Base-by-base conservation (phyloP, 305 asterid genomes). In the Plantago coronopus region DNA sequence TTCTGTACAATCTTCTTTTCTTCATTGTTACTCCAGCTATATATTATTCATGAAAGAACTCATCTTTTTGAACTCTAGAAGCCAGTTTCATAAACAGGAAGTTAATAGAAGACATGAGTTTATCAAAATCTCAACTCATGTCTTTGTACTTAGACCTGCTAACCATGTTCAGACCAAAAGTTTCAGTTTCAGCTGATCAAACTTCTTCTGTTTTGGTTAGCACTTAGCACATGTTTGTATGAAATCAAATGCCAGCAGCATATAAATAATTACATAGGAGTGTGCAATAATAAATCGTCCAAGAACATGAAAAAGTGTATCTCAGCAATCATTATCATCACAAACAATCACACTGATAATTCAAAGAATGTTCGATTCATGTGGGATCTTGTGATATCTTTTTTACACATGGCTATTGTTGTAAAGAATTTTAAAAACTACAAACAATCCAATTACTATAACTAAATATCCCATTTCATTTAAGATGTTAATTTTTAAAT, bases 1-100 rank as follows among this genome's bases (percentile, higher is more conserved):
- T 43, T 31, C 3, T 55, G 7, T 22, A 37, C 40, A 21, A 60
- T 73, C 54, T 18, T 42, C 37, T 37, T 67, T 49, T n/a, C 42
- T 67, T 61, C 18, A 37, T 49, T 73, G 40, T 60, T 48, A 22
- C 65, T 64, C 44, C 21, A 5, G 25, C 31, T 38, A 57, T 34
- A 5, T 40, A 40, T 57, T 18, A 8, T 55, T 57, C 17, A 8
- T 31, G 14, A 29, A 62, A 40, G 17, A 37, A 50, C 14, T 44
- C 14, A 21, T 19, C 31, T 46, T 57, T 40, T 57, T 43, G 15
- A 14, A 13, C 18, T 8, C 17, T 50, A 13, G 17, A 3, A 46
- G 16, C 11, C 27, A 48, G 54, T 18, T 17, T 19, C 23, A 18
- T 17, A 9, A 17, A 47, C 19, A 17, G 25, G 3, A 18, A 17